Conservation (phyloP, 2,329 filamentous ascomycete genomes). For the Annulohypoxylon truncatum region DNA sequence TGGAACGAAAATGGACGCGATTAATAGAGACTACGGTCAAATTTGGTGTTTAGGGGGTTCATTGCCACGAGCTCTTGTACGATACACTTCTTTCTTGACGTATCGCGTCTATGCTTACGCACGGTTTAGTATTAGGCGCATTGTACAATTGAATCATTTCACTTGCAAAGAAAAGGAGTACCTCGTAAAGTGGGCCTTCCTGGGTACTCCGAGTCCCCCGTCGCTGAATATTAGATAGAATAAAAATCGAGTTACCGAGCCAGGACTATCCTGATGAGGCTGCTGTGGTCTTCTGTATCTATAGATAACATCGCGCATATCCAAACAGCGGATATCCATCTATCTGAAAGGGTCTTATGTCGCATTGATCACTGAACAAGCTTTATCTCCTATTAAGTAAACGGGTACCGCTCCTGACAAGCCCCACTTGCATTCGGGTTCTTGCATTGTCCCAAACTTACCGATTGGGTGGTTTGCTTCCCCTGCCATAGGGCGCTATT, state of each 20-base stretch:
- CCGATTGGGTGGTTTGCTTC: conserved; percentile 6
- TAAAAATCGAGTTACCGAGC: not conserved
- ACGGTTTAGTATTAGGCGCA: not conserved
- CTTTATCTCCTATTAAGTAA: not conserved
- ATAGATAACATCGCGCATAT: not conserved
- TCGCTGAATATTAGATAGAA: not conserved
- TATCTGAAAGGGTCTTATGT: not conserved
- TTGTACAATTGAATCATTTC: conserved; percentile 23
- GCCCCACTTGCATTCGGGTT: not conserved
- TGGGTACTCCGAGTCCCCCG: not conserved
- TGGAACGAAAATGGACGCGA: conserved; percentile 30
- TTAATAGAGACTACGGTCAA: conserved; percentile 33
- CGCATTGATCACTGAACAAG: not conserved
- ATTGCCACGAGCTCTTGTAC: conserved; percentile 24
- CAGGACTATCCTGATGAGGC: not conserved
- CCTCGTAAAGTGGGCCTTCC: not conserved
- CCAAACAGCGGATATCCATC: not conserved
- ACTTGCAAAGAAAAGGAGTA: not conserved
- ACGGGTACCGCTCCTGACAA: not conserved
- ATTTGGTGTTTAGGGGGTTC: conserved; percentile 31
- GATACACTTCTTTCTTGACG: conserved; percentile 19
- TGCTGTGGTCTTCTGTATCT: not conserved
- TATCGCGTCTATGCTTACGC: conserved; percentile 2
- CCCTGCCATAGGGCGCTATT: not conserved
- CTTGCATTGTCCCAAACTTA: not conserved